A percentile compares a stretch with the other conserved stretches of the same genome.
Conservation (phyloP, 768 basidiomycete species). For the Agaricus blazei region DNA sequence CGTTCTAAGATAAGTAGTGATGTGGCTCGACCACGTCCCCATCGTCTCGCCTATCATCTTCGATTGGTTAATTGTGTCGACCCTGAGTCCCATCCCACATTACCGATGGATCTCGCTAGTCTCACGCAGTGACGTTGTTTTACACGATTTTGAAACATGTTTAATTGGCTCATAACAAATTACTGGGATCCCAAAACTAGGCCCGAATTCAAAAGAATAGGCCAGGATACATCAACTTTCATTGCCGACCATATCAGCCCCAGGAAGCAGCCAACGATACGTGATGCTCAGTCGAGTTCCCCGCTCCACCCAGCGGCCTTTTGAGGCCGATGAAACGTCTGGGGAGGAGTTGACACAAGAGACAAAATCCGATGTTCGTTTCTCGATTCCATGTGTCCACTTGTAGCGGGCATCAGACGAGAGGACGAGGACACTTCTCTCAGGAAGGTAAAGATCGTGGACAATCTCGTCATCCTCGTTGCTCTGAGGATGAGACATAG, state of each 20-base stretch:
- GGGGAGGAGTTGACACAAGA: conserved; percentile 15
- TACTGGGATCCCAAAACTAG: too few species aligned
- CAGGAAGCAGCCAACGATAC: conserved; percentile 80
- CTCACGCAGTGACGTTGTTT: too few species aligned
- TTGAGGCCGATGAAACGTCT: not conserved
- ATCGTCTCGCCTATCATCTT: too few species aligned
- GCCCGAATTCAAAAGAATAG: not conserved
- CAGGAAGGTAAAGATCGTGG: conserved; percentile 66
- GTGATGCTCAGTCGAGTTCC: conserved; percentile 73
- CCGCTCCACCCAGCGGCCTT: conserved; percentile 41
- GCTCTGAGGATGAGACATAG: not conserved
- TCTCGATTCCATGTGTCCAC: conserved; percentile 88
- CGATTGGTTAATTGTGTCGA: too few species aligned
- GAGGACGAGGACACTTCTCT: conserved; percentile 72
- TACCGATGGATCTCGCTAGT: too few species aligned
- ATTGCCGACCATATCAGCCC: conserved; percentile 73
- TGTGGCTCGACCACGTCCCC: too few species aligned
- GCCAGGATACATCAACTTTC: not conserved
- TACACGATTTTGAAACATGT: too few species aligned
- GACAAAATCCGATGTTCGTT: conserved; percentile 56
- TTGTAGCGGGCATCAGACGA: conserved; percentile 76
- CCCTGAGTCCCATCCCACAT: too few species aligned
- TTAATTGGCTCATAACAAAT: too few species aligned
- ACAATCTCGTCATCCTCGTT: conserved; percentile 16
- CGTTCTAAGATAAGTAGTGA: too few species aligned